Conservation (phyloP, 1,284 basidiomycete genomes). For the Pisolithus thermaeus region DNA sequence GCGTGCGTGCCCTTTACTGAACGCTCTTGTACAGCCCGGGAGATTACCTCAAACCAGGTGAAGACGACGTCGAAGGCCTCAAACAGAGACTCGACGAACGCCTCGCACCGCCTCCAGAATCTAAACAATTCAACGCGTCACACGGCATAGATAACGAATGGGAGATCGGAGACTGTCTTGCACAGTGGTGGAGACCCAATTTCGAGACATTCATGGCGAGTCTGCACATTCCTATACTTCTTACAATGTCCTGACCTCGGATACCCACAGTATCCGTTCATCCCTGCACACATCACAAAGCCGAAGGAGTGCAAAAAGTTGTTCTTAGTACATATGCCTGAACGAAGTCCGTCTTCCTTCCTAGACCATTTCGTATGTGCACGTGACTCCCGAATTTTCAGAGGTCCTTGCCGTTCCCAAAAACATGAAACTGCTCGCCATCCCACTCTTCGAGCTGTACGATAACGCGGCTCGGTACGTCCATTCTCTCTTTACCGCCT, state of each 20-base stretch:
- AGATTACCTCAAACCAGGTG: slow-evolving; percentile 95
- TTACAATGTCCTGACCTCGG: background rate
- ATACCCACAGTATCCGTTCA: slow-evolving; percentile 80
- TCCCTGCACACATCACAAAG: slow-evolving; percentile 94
- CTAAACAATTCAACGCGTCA: slow-evolving; percentile 62
- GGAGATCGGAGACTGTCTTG: slow-evolving; percentile 92
- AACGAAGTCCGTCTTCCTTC: slow-evolving; percentile 63
- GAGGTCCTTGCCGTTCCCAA: slow-evolving; percentile 94
- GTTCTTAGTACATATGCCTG: slow-evolving; percentile 93
- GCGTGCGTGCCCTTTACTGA: background rate
- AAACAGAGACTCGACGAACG: slow-evolving; percentile 85
- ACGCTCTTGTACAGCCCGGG: slow-evolving; percentile 64
- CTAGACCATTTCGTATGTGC: background rate
- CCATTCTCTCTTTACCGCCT: too few relatives aligned
- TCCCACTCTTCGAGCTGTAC: slow-evolving; percentile 94
- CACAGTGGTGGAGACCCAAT: slow-evolving; percentile 96
- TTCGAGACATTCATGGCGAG: slow-evolving; percentile 98
- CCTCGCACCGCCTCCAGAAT: slow-evolving; percentile 68
- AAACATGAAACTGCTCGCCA: slow-evolving; percentile 97
- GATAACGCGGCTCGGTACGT: slow-evolving; percentile 87
- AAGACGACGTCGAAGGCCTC: slow-evolving; percentile 87
- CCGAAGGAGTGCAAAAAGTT: slow-evolving; percentile 98
- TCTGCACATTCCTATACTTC: slow-evolving; percentile 13
- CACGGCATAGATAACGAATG: slow-evolving; percentile 83
- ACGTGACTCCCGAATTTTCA: slow-evolving; percentile 30